phyloP scores from a whole-genome alignment of 1,284 basidiomycete species.

The Acaromyces ingoldii region DNA sequence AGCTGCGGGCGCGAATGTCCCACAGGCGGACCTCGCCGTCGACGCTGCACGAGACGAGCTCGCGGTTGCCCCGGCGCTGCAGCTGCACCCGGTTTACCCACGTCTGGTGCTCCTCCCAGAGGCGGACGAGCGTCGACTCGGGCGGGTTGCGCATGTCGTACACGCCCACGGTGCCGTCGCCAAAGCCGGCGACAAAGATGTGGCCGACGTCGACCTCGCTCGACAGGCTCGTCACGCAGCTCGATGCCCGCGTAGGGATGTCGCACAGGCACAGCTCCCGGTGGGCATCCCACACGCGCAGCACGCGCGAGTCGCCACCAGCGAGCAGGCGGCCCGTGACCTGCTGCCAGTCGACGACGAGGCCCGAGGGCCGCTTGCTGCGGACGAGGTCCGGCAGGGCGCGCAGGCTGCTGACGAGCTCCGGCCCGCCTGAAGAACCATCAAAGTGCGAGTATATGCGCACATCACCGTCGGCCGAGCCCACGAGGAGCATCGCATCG shows the following conservation, averaged over 20 bases:
- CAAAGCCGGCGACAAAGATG: slow-evolving; percentile 84
- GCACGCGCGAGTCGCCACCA: slow-evolving; percentile 82
- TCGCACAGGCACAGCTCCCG: slow-evolving; percentile 79
- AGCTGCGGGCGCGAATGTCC: slow-evolving; percentile 74
- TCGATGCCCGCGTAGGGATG: slow-evolving; percentile 80
- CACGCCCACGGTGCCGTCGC: slow-evolving; percentile 81
- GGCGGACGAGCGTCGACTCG: slow-evolving; percentile 75
- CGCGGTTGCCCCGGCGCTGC: slow-evolving; percentile 67
- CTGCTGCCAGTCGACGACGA: slow-evolving; percentile 93
- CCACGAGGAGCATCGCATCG: slow-evolving; percentile 81
- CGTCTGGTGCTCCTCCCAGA: slow-evolving; percentile 70
- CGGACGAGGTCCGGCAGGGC: slow-evolving; percentile 74
- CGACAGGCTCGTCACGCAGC: slow-evolving; percentile 78
- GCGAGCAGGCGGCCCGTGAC: slow-evolving; percentile 75
- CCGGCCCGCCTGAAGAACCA: slow-evolving; percentile 57
- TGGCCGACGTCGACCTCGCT: slow-evolving; percentile 74
- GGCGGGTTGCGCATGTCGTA: slow-evolving; percentile 86
- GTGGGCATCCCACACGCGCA: slow-evolving; percentile 92
- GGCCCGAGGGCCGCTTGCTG: slow-evolving; percentile 68
- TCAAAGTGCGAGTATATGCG: slow-evolving; percentile 85
- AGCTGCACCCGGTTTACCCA: slow-evolving; percentile 91
- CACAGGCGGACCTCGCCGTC: slow-evolving; percentile 88
- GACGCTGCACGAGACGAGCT: slow-evolving; percentile 83
- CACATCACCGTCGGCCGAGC: slow-evolving; percentile 79
- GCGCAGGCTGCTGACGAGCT: slow-evolving; percentile 86